phyloP scores from a whole-genome alignment of 345 rosid genomes.

The Brassica incana region DNA sequence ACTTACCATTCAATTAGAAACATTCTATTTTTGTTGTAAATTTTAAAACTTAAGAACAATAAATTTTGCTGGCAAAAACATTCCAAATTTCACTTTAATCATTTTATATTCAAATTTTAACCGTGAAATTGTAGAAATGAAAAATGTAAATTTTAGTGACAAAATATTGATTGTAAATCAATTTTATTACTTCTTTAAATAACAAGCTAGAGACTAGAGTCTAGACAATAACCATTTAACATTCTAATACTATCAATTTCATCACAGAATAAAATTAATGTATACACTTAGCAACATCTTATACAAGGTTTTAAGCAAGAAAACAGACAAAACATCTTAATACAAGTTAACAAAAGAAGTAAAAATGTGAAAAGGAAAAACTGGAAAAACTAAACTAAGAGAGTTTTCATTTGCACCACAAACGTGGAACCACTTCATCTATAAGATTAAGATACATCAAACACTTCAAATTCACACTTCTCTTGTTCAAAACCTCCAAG shows the following conservation, averaged over 20 bases:
- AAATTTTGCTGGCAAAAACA: neutral
- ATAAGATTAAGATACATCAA: slow-evolving; percentile 23
- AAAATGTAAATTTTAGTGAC: neutral
- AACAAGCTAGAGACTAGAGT: neutral
- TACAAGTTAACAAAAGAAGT: neutral
- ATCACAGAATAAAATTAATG: neutral
- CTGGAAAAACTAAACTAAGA: neutral
- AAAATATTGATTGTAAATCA: neutral
- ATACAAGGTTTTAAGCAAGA: neutral
- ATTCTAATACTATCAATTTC: neutral
- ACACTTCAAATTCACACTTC: slow-evolving; percentile 29
- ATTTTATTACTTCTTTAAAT: neutral
- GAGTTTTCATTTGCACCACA: slow-evolving; percentile 29
- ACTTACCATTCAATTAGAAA: neutral
- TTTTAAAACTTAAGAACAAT: neutral
- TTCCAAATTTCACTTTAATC: neutral
- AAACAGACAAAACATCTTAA: neutral
- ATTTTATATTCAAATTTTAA: neutral
- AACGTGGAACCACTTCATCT: slow-evolving; percentile 22
- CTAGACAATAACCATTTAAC: neutral
- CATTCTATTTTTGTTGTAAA: neutral
- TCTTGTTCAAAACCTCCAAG: slow-evolving; percentile 29
- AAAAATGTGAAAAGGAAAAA: neutral
- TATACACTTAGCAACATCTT: neutral
- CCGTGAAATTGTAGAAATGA: neutral